phyloP scores from a whole-genome alignment of 257 asterid genomes.

The Solanum megistacrolobum region DNA sequence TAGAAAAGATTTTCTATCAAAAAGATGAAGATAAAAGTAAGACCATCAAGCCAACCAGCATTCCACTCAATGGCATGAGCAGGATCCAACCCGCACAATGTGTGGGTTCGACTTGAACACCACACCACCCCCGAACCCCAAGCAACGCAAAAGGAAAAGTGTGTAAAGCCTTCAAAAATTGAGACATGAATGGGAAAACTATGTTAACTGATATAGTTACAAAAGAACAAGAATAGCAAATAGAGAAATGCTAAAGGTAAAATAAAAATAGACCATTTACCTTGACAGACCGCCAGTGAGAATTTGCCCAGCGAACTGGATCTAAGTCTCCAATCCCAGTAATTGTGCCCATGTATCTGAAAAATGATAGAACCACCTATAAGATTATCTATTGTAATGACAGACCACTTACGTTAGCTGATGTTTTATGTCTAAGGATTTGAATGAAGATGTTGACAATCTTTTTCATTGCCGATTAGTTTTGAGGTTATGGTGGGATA shows the following conservation, averaged over 20 bases:
- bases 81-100: background rate
- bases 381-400: background rate
- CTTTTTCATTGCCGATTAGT: background rate
- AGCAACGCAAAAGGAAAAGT: background rate
- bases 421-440: background rate
- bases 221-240: background rate
- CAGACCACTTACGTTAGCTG: background rate
- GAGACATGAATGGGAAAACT: background rate
- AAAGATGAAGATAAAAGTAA: background rate
- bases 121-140: background rate
- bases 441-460: background rate
- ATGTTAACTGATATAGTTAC: background rate
- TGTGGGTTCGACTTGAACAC: background rate
- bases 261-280: conserved; percentile 14
- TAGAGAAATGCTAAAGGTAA: background rate
- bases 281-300: conserved; percentile 99
- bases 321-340: conserved; percentile 95
- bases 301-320: conserved; percentile 87
- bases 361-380: conserved; percentile 2
- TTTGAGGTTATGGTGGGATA: background rate
- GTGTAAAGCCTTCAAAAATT: background rate
- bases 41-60: background rate
- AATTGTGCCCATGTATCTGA: conserved; percentile 95
- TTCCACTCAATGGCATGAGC: background rate
- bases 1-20: background rate